Base-by-base conservation (phyloP, 441 rosid genomes). In the Flueggea neowawraea region DNA sequence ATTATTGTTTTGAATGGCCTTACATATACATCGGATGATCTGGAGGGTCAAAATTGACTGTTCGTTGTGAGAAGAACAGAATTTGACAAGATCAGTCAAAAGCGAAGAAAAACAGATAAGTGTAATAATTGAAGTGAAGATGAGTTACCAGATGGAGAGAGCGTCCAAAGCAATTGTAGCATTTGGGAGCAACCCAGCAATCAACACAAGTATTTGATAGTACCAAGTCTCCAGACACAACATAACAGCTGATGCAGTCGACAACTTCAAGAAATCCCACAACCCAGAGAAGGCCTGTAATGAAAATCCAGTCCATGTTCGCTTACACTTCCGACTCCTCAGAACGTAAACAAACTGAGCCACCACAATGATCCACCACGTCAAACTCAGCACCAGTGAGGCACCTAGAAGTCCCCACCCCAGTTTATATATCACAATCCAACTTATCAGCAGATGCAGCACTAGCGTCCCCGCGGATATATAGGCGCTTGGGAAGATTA, bases 201-300 rank as follows among this genome's bases (percentile, higher is more conserved):
- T 77, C 70, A 84, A 49, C 45, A 84, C 78, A 11, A 84, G 17
- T 16, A 81, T 70, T 67, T 81, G 89, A 17, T 32, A 75, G 45
- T 79, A 84, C 86, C 89, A 84, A 17, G 70, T 67, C 66, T 84
- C 86, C 28, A 84, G 67, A 60, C 84, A 73, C 44, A 84, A 48
- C 89, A 84, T 84, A 6, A 81, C 73, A 2, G 86, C 89, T 1
- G 89, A 84, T 2, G 89, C 84, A 6, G 69, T 32, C 4, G 89
- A 84, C 63, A 84, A 60, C 59, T 80, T 83, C 33, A 80, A 49
- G 69, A 83, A 83, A 1, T 65, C 68, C 75, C 82, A 62, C 1
- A 84, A 57, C 12, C 84, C 82, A 16, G 72, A 48, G 56, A 84
- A 84, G 0, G 86, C 84, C 63, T 65, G 69, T 16, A 68, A 2